phyloP scores from a whole-genome alignment of 2,329 filamentous ascomycete genomes.

The Colletotrichum cereale region DNA sequence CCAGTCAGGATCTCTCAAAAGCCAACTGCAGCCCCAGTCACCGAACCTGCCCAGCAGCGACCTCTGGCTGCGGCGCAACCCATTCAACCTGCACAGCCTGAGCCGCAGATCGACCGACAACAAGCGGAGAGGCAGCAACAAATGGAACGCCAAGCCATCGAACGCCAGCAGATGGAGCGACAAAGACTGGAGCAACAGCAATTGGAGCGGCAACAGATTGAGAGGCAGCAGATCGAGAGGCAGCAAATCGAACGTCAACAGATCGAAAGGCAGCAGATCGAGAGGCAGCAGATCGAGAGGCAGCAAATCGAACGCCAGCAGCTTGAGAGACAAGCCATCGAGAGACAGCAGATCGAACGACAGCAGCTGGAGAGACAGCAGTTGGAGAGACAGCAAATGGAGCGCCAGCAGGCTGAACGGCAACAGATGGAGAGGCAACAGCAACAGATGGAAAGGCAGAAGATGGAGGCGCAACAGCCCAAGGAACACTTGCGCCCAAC shows the following conservation, averaged over 20 bases:
- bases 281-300: constrained; percentile 19
- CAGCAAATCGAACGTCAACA: constrained; percentile 42
- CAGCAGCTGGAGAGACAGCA: constrained; percentile 44
- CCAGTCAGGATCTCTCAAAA: constrained; percentile 58
- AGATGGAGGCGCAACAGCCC: constrained; percentile 47
- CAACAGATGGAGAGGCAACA: constrained; percentile 45
- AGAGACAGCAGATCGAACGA: constrained; percentile 32
- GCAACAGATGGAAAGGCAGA: constrained; percentile 46
- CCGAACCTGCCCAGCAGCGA: constrained; percentile 52
- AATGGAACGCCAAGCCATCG: constrained; percentile 47
- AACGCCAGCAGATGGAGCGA: constrained; percentile 19
- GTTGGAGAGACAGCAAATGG: constrained; percentile 44
- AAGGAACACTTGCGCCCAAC: constrained; percentile 49
- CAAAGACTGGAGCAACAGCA: constrained; percentile 9
- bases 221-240: constrained; percentile 41
- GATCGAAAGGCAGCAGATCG: constrained; percentile 22
- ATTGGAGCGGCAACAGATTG: constrained; percentile 44
- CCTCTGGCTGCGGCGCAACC: constrained; percentile 52
- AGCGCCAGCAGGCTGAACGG: constrained; percentile 43
- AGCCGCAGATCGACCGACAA: constrained; percentile 46
- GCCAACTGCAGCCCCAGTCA: constrained; percentile 47
- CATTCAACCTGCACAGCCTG: constrained; percentile 49
- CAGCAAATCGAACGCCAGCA: constrained; percentile 25
- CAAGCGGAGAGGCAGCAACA: constrained; percentile 44
- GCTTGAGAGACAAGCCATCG: constrained; percentile 12